A percentile compares a stretch with the other conserved stretches of the same genome.
Evolutionary conservation across 2,329 filamentous ascomycete genomes (phyloP).

Genomic region (Ramichloridium luteum): DNA sequence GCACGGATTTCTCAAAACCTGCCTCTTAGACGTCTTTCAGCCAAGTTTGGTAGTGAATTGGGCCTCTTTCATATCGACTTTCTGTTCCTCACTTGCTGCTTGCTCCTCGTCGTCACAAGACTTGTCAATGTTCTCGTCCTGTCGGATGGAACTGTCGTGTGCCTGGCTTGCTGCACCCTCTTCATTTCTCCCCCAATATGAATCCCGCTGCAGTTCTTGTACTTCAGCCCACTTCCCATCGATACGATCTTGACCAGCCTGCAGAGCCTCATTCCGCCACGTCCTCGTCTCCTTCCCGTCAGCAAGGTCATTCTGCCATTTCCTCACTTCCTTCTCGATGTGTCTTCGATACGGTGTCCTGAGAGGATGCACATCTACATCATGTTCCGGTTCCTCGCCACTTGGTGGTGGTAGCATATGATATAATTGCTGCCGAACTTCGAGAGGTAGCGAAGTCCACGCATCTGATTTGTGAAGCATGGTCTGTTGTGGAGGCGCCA

Average conservation of each 20-base stretch:
- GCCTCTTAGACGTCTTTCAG: too few relatives aligned
- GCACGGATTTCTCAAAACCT: too few relatives aligned
- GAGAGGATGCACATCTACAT: slow-evolving; percentile 28
- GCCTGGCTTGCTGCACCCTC: too few relatives aligned
- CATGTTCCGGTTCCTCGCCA: slow-evolving; percentile 20
- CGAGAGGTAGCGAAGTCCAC: slow-evolving; percentile 18
- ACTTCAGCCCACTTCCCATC: slow-evolving; percentile 45
- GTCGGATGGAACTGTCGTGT: slow-evolving; percentile 1
- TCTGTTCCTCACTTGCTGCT: slow-evolving; percentile 1
- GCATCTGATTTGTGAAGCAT: slow-evolving; percentile 20
- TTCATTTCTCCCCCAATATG: slow-evolving; percentile 43
- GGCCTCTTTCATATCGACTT: background rate
- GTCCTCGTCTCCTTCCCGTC: slow-evolving; percentile 44
- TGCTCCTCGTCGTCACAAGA: slow-evolving; percentile 4
- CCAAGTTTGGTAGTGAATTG: too few relatives aligned
- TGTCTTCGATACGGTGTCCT: slow-evolving; percentile 33
- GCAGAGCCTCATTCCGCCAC: slow-evolving; percentile 44
- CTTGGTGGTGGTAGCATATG: slow-evolving; percentile 18
- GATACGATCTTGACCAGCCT: slow-evolving; percentile 40
- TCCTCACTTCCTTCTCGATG: slow-evolving; percentile 41
- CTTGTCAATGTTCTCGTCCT: slow-evolving; percentile 5
- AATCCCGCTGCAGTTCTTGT: slow-evolving; percentile 42
- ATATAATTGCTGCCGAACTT: slow-evolving; percentile 18
- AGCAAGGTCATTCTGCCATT: slow-evolving; percentile 44
- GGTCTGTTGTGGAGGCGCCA: slow-evolving; percentile 11